Evolutionary conservation across 2,329 filamentous ascomycete species (phyloP), one percentile per base, ranked within the genome.

Genomic region (Colletotrichum sp.): DNA sequence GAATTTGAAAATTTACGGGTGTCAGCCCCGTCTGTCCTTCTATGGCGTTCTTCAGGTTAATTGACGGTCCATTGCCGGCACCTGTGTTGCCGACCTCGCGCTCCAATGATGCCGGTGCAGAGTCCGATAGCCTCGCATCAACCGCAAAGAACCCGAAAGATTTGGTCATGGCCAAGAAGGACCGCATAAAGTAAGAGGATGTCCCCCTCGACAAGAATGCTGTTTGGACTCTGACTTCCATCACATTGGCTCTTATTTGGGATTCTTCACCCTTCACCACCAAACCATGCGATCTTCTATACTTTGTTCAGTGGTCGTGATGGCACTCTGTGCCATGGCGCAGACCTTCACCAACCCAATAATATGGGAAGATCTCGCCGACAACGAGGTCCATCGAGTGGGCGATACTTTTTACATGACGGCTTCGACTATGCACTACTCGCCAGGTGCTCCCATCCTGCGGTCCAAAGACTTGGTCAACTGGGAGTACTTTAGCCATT

Each of bases 301-400:
- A 0, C n/a, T 48, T 48, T 21, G 7, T 6, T 48, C 43, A 0
- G 43, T 48, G 43, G 3, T 48, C 6, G 43, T 4, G 6, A 48
- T 21, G n/a, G 43, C 43, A 21, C 43, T 48, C 10, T 21, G 10
- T 48, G 43, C 43, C 3, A 0, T 48, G 43, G n/a, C 43, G 6
- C 8, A 59, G 26, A 59, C 21, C 3, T 88, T 87, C 76, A 83
- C 81, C 24, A 89, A 90, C 73, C 88, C 88, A 0, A 82, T 90
- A 8, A 77, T 90, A 1, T 90, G 85, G 84, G 84, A 89, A 71
- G 89, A 90, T 70, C 82, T 90, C 8, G 85, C 88, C 2, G 89
- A 91, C 75, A 80, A 87, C 12, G 88, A 90, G 71, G 82, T 90
- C 43, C 85, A 89, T 78, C 85, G 87, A 2, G 74, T 76, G 13